These are phyloP conservation scores for Celoporthe dispersa DNA, from an alignment of 2,329 filamentous ascomycete genomes.

Conservation along the genomic window DNA sequence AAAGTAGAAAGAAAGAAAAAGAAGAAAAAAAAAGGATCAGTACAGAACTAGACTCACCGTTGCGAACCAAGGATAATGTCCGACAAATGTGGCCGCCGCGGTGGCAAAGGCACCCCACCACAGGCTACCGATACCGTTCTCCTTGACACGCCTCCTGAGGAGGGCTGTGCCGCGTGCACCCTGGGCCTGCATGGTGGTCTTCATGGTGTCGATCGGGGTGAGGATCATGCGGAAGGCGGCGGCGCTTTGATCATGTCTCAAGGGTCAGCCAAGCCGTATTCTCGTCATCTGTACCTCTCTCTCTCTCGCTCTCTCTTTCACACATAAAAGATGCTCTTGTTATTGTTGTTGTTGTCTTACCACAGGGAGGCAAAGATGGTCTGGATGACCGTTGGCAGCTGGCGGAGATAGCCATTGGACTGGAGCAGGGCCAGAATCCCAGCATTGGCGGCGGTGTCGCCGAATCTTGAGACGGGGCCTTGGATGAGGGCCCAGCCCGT, in stretches of 20 bases:
- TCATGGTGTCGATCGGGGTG: conserved; percentile 54
- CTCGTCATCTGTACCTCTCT: not conserved
- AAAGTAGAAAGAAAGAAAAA: not conserved
- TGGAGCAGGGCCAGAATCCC: conserved; percentile 53
- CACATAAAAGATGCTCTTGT: not conserved
- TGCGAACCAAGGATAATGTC: conserved; percentile 56
- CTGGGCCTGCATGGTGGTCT: conserved; percentile 54
- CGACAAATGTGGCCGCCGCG: conserved; percentile 52
- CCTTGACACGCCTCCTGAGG: conserved; percentile 49
- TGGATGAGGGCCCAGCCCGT: conserved; percentile 50
- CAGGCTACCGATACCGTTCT: conserved; percentile 49
- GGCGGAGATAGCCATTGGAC: conserved; percentile 50
- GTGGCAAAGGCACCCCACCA: conserved; percentile 57
- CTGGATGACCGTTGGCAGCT: conserved; percentile 48
- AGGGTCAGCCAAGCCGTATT: not conserved
- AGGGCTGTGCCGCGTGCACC: conserved; percentile 47
- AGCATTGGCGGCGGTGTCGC: conserved; percentile 54
- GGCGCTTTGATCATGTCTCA: conserved; percentile 38
- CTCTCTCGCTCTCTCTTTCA: not conserved
- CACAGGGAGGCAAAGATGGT: conserved; percentile 53
- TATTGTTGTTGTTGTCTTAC: conserved; percentile 34
- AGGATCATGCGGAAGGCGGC: conserved; percentile 52
- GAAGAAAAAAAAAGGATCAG: not conserved
- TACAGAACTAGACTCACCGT: conserved; percentile 40
- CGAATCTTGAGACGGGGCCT: conserved; percentile 51